These are phyloP conservation scores for Hydrangea macrophylla DNA, from an alignment of 148 eudicot species.

Conservation along the genomic window DNA sequence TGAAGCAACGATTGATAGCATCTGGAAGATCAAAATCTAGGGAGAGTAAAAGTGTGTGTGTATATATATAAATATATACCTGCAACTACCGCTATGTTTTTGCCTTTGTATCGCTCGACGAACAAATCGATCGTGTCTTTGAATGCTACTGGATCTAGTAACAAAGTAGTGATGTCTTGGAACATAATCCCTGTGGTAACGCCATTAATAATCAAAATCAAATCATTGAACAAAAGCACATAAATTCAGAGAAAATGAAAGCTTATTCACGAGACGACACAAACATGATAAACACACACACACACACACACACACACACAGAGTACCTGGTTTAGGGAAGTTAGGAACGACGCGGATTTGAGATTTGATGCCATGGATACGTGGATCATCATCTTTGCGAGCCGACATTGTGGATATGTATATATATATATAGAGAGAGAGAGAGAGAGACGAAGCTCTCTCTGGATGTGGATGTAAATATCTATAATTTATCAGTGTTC, in stretches of 20 bases:
- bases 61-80: constrained; percentile 26
- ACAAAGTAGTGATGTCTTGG: constrained; percentile 78
- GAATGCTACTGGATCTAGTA: constrained; percentile 74
- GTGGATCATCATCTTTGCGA: constrained; percentile 50
- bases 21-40: too few species aligned
- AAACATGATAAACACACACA: not conserved
- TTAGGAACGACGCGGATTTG: constrained; percentile 73
- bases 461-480: not conserved
- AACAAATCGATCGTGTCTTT: constrained; percentile 88
- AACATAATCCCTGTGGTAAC: constrained; percentile 71
- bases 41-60: too few species aligned
- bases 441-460: not conserved
- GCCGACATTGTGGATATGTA: constrained; percentile 54
- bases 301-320: not conserved
- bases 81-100: constrained; percentile 79
- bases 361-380: constrained; percentile 58
- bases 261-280: not conserved
- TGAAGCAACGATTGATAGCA: not conserved
- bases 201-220: not conserved
- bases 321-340: constrained; percentile 83
- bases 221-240: not conserved
- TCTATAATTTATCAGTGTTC: not conserved
- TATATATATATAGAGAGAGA: too few species aligned
- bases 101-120: constrained; percentile 72
- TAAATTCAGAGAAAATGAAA: constrained; percentile 8